Percentiles rank a stretch among this genome's conserved stretches.
Conservation (phyloP, 2,329 filamentous ascomycete species). For the Colletotrichum sp. region DNA sequence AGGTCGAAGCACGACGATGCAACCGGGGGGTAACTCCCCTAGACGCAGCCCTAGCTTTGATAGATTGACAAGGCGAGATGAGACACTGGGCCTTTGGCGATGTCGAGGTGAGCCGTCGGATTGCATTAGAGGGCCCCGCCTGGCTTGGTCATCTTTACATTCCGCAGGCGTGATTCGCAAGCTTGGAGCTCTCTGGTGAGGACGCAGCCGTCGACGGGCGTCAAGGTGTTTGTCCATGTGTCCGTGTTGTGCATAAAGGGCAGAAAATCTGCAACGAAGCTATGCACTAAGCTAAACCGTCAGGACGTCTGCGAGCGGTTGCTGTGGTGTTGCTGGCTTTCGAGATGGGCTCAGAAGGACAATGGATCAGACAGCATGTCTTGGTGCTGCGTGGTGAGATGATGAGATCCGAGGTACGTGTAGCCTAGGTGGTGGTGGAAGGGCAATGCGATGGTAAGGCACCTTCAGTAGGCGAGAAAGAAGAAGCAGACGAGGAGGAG, state of each 20-base stretch:
- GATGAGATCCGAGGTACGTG: neutral
- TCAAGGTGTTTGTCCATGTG: neutral
- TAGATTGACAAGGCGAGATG: neutral
- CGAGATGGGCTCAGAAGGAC: neutral
- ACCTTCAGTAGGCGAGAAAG: neutral
- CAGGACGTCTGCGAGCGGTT: neutral
- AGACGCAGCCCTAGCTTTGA: neutral
- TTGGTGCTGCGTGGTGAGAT: neutral
- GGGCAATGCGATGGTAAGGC: neutral
- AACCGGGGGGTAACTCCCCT: neutral
- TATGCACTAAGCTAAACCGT: neutral
- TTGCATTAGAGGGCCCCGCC: neutral
- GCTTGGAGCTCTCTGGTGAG: neutral
- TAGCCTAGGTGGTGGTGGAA: neutral
- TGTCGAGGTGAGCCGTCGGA: neutral
- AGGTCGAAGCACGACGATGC: slow-evolving; percentile 7
- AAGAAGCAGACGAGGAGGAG: neutral
- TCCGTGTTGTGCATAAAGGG: neutral
- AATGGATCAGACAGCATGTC: neutral
- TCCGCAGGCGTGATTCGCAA: neutral
- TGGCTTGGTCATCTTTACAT: neutral
- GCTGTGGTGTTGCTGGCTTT: neutral
- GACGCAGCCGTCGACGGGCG: neutral
- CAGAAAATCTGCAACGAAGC: neutral
- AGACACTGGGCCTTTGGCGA: neutral